phyloP scores from a whole-genome alignment of 2,329 filamentous ascomycete species.

The Gnomoniopsis sp. region DNA sequence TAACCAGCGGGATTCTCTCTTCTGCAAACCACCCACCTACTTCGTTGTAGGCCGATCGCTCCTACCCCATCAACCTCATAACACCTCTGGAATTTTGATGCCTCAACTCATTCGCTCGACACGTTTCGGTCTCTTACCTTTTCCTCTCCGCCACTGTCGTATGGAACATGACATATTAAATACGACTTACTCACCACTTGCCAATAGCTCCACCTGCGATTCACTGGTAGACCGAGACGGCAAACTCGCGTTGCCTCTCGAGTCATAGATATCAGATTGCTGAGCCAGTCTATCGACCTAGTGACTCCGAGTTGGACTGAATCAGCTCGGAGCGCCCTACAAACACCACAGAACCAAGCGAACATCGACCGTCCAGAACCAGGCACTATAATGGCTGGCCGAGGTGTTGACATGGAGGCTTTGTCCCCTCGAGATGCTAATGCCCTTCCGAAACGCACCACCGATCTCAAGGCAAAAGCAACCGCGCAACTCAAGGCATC shows the following conservation, averaged over 20 bases:
- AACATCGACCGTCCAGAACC: neutral
- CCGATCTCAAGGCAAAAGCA: constrained; percentile 52
- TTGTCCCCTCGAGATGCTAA: constrained; percentile 64
- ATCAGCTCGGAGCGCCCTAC: neutral
- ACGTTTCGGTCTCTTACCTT: neutral
- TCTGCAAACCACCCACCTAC: too few species aligned
- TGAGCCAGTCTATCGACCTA: constrained; percentile 1
- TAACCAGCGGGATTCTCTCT: neutral
- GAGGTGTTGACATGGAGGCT: constrained; percentile 55
- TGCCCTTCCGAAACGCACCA: constrained; percentile 49
- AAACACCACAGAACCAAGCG: neutral
- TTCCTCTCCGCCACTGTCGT: neutral
- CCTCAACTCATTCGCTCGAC: neutral
- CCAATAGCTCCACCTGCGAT: constrained; percentile 1
- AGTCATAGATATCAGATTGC: neutral
- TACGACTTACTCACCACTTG: neutral
- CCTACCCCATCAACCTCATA: neutral
- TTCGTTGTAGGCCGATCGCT: neutral
- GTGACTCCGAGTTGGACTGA: neutral
- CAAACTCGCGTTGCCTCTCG: neutral
- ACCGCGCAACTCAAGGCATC: constrained; percentile 50
- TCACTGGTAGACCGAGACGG: constrained; percentile 6
- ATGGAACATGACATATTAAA: constrained; percentile 1
- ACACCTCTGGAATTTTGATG: neutral
- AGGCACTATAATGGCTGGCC: constrained; percentile 30